Evolutionary conservation across 257 asterid genomes (phyloP).

Genomic region (Rhazya stricta): DNA sequence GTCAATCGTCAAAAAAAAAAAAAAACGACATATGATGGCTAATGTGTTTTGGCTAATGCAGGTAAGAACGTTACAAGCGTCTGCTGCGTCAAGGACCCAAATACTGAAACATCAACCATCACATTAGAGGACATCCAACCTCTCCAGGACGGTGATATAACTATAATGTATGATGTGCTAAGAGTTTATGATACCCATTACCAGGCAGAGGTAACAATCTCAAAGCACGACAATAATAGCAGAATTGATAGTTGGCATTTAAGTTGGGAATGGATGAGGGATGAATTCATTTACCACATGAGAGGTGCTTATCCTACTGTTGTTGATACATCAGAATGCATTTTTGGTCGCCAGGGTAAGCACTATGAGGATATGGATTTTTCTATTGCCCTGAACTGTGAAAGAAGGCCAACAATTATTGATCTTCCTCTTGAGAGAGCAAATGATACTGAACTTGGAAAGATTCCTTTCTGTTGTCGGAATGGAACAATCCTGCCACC

Average conservation of each 20-base stretch:
- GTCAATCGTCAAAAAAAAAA: too few relatives aligned
- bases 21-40: not conserved
- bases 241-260: slow-evolving; percentile 56
- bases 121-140: slow-evolving; percentile 18
- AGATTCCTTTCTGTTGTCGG: slow-evolving; percentile 58
- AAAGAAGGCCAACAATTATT: slow-evolving; percentile 45
- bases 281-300: slow-evolving; percentile 60
- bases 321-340: slow-evolving; percentile 44
- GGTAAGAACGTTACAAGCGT: slow-evolving; percentile 29
- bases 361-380: slow-evolving; percentile 40
- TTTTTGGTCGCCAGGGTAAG: slow-evolving; percentile 49
- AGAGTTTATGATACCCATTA: slow-evolving; percentile 41
- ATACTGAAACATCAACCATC: slow-evolving; percentile 24
- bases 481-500: slow-evolving; percentile 61
- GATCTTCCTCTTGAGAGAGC: slow-evolving; percentile 55
- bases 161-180: slow-evolving; percentile 53
- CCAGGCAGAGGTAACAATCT: slow-evolving; percentile 54
- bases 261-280: slow-evolving; percentile 67
- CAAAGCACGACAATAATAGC: slow-evolving; percentile 44
- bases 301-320: slow-evolving; percentile 53
- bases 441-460: slow-evolving; percentile 51
- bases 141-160: slow-evolving; percentile 47
- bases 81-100: slow-evolving; percentile 43
- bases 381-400: slow-evolving; percentile 45
- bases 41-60: slow-evolving; percentile 12